These are phyloP conservation scores for Arabidopsis arenosa DNA, from an alignment of 345 rosid genomes.

Conservation along the genomic window DNA sequence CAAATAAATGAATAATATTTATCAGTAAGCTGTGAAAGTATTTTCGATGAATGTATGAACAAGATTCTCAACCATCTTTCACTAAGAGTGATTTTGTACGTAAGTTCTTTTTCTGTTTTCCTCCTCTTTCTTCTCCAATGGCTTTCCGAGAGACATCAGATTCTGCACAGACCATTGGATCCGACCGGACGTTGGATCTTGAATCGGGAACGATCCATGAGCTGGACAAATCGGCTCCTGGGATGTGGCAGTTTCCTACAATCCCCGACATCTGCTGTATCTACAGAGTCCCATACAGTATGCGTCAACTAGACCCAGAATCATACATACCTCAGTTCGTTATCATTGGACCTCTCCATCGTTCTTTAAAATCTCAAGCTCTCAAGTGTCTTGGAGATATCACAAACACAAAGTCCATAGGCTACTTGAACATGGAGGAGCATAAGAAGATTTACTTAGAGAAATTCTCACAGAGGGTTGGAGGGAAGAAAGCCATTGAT, in stretches of 20 bases:
- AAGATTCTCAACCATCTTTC: no score
- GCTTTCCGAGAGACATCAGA: no score
- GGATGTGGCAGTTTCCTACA: background rate
- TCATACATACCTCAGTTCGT: no score
- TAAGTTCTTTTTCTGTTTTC: no score
- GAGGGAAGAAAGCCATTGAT: background rate
- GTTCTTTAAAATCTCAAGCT: background rate
- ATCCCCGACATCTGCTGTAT: background rate
- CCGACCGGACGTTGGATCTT: background rate
- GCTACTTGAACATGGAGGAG: constrained; percentile 12
- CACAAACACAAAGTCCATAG: background rate
- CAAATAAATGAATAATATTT: no score
- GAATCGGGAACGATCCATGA: background rate
- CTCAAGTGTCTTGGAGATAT: background rate
- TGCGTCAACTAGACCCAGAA: no score
- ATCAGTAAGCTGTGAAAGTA: no score
- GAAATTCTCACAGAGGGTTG: background rate
- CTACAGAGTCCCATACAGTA: constrained; percentile 21
- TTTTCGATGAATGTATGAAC: no score
- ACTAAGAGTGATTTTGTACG: no score
- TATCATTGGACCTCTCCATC: constrained; percentile 25
- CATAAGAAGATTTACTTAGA: background rate
- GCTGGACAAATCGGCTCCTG: background rate
- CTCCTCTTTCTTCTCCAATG: no score
- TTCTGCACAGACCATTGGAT: background rate